These are phyloP conservation scores for Fraxinus platypoda DNA, from an alignment of 305 asterid genomes.

Conservation along the genomic window DNA sequence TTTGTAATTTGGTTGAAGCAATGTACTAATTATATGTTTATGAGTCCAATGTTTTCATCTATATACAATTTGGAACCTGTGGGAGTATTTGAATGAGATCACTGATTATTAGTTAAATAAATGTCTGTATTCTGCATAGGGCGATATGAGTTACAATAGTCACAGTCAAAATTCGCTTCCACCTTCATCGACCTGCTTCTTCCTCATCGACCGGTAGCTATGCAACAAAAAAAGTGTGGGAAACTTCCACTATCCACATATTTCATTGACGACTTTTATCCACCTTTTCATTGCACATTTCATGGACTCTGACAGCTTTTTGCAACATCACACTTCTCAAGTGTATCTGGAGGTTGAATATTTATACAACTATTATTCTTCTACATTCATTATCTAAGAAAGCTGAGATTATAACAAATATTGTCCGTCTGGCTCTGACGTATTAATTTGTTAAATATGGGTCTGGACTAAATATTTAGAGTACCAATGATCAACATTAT, in stretches of 20 bases:
- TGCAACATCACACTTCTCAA: not conserved
- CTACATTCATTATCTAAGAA: not conserved
- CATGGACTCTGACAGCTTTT: not conserved
- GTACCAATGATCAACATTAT: not conserved
- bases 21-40: not conserved
- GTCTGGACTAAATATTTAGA: not conserved
- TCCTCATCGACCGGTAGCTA: not conserved
- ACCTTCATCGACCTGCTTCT: not conserved
- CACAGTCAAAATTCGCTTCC: not conserved
- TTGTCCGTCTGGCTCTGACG: not conserved
- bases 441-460: not conserved
- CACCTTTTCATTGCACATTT: not conserved
- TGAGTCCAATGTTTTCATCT: not conserved
- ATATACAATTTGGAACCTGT: not conserved
- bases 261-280: not conserved
- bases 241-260: not conserved
- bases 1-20: slow-evolving; percentile 25
- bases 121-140: not conserved
- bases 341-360: not conserved
- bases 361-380: not conserved
- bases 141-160: not conserved
- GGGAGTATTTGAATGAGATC: not conserved
- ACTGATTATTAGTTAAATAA: not conserved
- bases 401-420: not conserved
- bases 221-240: not conserved